Evolutionary conservation across 2,329 filamentous ascomycete genomes (phyloP).

Genomic region (Colletotrichum gloeosporioides): DNA sequence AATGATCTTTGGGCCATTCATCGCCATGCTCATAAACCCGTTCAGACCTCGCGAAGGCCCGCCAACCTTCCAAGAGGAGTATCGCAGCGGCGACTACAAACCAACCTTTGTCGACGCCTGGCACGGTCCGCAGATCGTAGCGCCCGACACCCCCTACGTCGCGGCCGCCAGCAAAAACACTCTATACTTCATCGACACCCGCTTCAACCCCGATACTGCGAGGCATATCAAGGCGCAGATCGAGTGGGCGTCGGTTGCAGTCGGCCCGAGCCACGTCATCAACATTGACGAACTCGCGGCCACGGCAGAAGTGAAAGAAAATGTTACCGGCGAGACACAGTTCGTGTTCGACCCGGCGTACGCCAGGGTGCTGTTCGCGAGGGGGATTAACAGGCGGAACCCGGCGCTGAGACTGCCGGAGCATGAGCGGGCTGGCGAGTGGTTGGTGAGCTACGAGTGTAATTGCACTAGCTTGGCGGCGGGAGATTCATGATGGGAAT

Average conservation of each 20-base stretch:
- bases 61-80: not conserved
- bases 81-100: not conserved
- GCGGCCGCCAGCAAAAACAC: conserved; percentile 13
- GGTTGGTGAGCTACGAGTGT: conserved; percentile 5
- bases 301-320: not conserved
- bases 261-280: not conserved
- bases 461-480: not conserved
- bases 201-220: conserved; percentile 1
- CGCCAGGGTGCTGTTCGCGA: conserved; percentile 17
- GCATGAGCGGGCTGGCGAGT: not conserved
- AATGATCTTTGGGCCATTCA: not conserved
- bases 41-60: not conserved
- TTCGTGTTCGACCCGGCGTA: conserved; percentile 21
- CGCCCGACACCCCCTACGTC: conserved; percentile 22
- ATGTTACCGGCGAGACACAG: not conserved
- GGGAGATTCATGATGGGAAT: not conserved
- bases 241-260: not conserved
- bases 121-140: conserved; percentile 18
- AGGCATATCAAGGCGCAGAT: conserved; percentile 20
- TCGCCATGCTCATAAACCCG: not conserved
- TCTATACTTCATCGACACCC: conserved; percentile 23
- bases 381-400: conserved; percentile 19
- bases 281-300: conserved; percentile 1
- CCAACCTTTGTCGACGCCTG: conserved; percentile 10
- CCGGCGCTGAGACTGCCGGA: conserved; percentile 9